Evolutionary conservation across 805 yeast species (phyloP), one percentile per base, ranked within the genome.

Genomic region (Cyberlindnera amylophila): DNA sequence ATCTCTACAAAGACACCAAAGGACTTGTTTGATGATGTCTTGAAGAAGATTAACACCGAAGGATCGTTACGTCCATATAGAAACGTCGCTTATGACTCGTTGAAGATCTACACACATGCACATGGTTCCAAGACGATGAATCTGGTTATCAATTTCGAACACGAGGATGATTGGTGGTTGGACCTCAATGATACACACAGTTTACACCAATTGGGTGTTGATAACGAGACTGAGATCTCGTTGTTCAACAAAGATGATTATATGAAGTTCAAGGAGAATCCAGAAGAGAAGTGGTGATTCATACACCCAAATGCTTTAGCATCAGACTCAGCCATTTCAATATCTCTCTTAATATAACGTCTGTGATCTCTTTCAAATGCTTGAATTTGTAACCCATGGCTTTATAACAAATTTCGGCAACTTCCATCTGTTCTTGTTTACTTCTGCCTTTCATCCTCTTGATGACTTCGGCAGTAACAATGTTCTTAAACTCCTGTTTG

Each of bases 51-150:
- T 34, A 60, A 69, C 32, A 74, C 82, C 4, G 72, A 78, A 12
- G 88, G 93, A 6, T 79, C 77, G 0, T 76, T 81, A 45, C 73
- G 96, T 55, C 96, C 98, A 2, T 90, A 80, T 63, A 73, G 97
- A 57, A 85, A 74, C 46, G 86, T 86, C 9, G 69, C 65, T 0
- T 85, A 79, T 49, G 86, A 91, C 58, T 71, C 90, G 0, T 61
- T 91, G 43, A 93, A 93, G 63, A 74, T 93, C 6, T 93, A 93
- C 65, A 85, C 96, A 23, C 89, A 88, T 59, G 98, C 99, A 0
- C 98, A 91, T 62, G 93, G 95, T 11, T 77, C 96, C 24, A 93
- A 93, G 65, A 86, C 96, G 2, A 84, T 89, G 79, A 89, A 93
- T 58, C 71, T 93, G 51, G 93, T 89, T 36, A 85, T 93, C 49